Conservation (phyloP, 2,329 filamentous ascomycete genomes). For the Scedosporium boydii region DNA sequence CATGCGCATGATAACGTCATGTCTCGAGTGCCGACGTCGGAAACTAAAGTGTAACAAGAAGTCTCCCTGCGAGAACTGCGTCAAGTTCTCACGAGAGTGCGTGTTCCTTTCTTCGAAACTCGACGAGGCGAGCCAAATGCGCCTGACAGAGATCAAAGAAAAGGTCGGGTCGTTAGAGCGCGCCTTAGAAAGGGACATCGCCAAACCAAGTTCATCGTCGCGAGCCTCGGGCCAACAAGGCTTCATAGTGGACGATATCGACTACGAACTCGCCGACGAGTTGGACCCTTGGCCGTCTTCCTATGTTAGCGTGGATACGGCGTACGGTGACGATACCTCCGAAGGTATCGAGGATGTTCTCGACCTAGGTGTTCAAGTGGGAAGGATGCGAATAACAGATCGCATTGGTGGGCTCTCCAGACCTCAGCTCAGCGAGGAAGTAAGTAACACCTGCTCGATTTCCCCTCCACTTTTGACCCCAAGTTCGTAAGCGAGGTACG, state of each 20-base stretch:
- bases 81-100: constrained; percentile 42
- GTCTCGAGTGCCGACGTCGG: constrained; percentile 61
- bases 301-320: constrained; percentile 54
- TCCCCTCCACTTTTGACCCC: not conserved
- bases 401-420: constrained; percentile 64
- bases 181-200: constrained; percentile 59
- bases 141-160: constrained; percentile 69
- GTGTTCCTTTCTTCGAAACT: constrained; percentile 57
- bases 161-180: constrained; percentile 64
- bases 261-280: constrained; percentile 50
- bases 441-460: constrained; percentile 23
- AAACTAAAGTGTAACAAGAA: constrained; percentile 72
- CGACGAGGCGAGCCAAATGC: constrained; percentile 60
- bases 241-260: constrained; percentile 39
- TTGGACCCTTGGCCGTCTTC: constrained; percentile 52
- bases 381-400: constrained; percentile 63
- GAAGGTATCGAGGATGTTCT: constrained; percentile 53
- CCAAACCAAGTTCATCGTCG: constrained; percentile 27
- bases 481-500: not conserved
- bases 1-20: constrained; percentile 59
- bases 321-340: constrained; percentile 50
- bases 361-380: constrained; percentile 63
- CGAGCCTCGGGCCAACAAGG: constrained; percentile 22
- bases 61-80: constrained; percentile 61
- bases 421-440: constrained; percentile 62